phyloP scores from a whole-genome alignment of 1,284 basidiomycete genomes.

The Sanghuangporus sanghuang region DNA sequence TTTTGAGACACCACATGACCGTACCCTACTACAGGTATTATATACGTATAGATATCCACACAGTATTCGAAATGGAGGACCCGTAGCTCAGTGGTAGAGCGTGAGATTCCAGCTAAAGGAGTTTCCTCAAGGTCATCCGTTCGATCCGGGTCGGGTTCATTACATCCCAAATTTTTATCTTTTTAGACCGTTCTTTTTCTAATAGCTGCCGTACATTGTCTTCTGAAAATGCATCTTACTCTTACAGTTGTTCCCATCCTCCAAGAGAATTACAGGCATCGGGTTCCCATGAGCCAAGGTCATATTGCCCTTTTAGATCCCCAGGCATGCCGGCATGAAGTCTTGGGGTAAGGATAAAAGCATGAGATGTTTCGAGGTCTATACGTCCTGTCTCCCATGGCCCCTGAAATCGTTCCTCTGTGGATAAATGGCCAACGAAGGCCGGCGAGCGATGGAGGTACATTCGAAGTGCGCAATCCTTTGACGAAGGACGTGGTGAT shows the following conservation, averaged over 20 bases:
- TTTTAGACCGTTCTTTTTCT: too few relatives aligned
- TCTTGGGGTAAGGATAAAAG: too few relatives aligned
- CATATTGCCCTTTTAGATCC: too few relatives aligned
- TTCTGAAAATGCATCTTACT: background rate
- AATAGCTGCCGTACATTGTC: too few relatives aligned
- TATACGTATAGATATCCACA: too few relatives aligned
- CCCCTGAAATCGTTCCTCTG: slow-evolving; percentile 16
- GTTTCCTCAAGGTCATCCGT: slow-evolving; percentile 4
- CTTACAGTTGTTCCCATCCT: background rate
- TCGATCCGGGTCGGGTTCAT: slow-evolving; percentile 6
- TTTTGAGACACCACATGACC: too few relatives aligned
- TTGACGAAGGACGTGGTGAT: slow-evolving; percentile 37
- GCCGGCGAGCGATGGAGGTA: slow-evolving; percentile 33
- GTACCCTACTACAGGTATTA: too few relatives aligned
- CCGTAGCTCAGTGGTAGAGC: slow-evolving; percentile 8
- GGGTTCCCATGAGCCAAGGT: too few relatives aligned
- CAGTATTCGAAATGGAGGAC: too few relatives aligned
- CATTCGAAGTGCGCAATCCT: slow-evolving; percentile 44
- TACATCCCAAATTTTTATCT: too few relatives aligned
- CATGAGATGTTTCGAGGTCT: too few relatives aligned
- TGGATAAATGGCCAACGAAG: slow-evolving; percentile 30
- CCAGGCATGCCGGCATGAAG: too few relatives aligned
- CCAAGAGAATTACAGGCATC: background rate
- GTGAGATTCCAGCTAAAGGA: background rate
- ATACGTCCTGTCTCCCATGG: slow-evolving; percentile 1